Base-by-base conservation (phyloP, 2,329 filamentous ascomycete genomes). In the Malbranchea zuffiana region DNA sequence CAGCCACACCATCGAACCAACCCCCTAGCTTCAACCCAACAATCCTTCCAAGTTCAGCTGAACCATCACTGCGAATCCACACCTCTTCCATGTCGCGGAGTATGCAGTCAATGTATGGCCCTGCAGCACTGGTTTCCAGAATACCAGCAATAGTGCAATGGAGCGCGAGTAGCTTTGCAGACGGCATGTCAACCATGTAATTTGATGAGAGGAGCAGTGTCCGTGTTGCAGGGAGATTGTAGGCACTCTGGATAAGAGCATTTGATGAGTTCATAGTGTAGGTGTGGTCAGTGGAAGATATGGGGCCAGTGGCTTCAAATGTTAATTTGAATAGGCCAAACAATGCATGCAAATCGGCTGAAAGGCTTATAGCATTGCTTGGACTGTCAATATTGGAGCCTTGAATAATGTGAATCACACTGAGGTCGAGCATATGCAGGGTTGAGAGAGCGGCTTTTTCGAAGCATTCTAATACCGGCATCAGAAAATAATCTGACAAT, bases 371-470 rank as follows among this genome's bases (percentile, higher is more conserved):
- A 13, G 61, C 60, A 44, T 67, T 66, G 15, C 46, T 44, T 20
- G 60, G 56, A 34, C 54, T 51, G 44, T 66, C 59, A 36, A 66
- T 63, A 6, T 63, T 50, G 20, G 41, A 36, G 31, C 61, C 60
- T 27, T 62, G 49, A 32, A 65, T 63, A 1, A 63, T 32, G 44
- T 56, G 46, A 7, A 48, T 48, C 19, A 57, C 49, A 20, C 52
- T 54, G 23, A 32, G 45, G 40, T 66, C 60, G 39, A 66, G 63
- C 59, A 66, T 65, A 20, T 64, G 60, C 2, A 65, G 52, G 27
- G 65, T 56, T 13, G 48, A 45, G 6, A 65, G 47, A 8, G 57
- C 55, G 52, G 48, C 49, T 56, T 39, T 43, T 57, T 56, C 12
- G 50, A 51, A 13, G 45, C 42, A 13, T 37, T 37, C 49, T 52